These are phyloP conservation scores for Backusella liffmaniae DNA, from an alignment of 192 early-diverging fungal genomes.

Conservation along the genomic window DNA sequence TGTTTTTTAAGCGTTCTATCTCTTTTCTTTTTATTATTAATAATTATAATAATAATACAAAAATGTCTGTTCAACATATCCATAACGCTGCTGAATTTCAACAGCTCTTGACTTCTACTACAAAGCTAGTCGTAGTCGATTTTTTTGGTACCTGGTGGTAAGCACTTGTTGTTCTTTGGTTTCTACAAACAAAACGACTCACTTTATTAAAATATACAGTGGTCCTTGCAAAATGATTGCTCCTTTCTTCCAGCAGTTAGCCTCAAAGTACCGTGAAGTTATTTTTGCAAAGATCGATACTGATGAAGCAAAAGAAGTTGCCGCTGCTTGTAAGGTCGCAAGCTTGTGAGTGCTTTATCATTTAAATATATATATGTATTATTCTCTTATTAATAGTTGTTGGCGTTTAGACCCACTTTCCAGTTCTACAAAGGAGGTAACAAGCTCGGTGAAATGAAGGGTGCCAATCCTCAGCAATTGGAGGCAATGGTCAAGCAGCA, in stretches of 20 bases:
- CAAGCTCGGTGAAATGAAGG: conserved; percentile 75
- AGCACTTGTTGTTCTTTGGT: background rate
- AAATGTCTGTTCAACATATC: conserved; percentile 30
- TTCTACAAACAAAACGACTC: background rate
- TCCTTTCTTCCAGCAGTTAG: conserved; percentile 50
- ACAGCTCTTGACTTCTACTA: conserved; percentile 17
- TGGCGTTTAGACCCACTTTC: conserved; percentile 76
- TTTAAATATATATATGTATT: background rate
- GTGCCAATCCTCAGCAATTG: conserved; percentile 75
- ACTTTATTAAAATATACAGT: conserved; percentile 25
- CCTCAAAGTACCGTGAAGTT: conserved; percentile 47
- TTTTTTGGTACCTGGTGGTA: conserved; percentile 48
- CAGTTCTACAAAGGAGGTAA: conserved; percentile 76
- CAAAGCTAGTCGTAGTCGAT: conserved; percentile 52
- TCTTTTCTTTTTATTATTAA: background rate
- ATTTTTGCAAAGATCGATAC: conserved; percentile 47
- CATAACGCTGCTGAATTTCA: conserved; percentile 36
- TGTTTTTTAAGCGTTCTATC: background rate
- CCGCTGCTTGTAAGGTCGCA: conserved; percentile 40
- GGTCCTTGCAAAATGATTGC: conserved; percentile 54
- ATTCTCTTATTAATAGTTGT: background rate
- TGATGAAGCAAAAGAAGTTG: conserved; percentile 29
- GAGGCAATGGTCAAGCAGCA: conserved; percentile 67
- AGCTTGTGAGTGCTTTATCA: conserved; percentile 37
- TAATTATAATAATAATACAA: background rate